Evolutionary conservation across 176 grass and related monocot genomes (phyloP), one percentile per base, ranked within the genome.

Genomic region (Cocos nucifera): DNA sequence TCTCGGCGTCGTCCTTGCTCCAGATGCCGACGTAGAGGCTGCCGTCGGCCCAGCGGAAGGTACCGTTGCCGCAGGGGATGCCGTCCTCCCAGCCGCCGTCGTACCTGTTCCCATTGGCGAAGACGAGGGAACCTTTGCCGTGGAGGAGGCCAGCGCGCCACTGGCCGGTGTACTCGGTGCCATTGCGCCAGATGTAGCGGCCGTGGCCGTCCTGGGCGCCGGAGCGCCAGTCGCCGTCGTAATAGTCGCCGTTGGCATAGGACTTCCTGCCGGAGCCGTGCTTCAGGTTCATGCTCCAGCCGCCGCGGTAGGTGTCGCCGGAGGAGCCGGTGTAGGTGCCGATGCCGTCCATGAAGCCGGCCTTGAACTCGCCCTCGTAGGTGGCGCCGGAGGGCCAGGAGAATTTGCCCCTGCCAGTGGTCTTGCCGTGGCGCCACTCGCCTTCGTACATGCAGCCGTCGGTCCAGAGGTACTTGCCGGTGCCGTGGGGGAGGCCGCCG

Each of bases 21-120:
- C 93, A 98, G 63, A 66, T 59, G 4, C 87, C 93, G 24, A 83
- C 84, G 75, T 92, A 98, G 49, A 81, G 52, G 75, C 87, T 76
- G 63, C 87, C 87, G 50, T 98, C 93, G 14, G 84, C 73, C 93
- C 93, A 98, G 0, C 77, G 77, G 73, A 88, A 98, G 50, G 58
- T 81, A 17, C 93, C 93, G 52, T 79, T 83, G 53, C 93, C 93
- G 39, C 69, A 62, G 29, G 93, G 93, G 52, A 65, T 76, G 29
- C 93, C 93, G 32, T 89, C 81, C 57, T 98, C 82, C 93, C 93
- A 98, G 0, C 79, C 80, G 72, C 93, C 93, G 59, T 98, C 87
- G 71, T 85, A 98, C 59, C 75, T 26, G n/a, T 56, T 68, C 52
- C 65, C 53, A 39, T 68, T 68, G 23, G 52, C 52, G 14, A 21